Base-by-base conservation (phyloP, 2,329 filamentous ascomycete species). In the Fusarium verticillioides region DNA sequence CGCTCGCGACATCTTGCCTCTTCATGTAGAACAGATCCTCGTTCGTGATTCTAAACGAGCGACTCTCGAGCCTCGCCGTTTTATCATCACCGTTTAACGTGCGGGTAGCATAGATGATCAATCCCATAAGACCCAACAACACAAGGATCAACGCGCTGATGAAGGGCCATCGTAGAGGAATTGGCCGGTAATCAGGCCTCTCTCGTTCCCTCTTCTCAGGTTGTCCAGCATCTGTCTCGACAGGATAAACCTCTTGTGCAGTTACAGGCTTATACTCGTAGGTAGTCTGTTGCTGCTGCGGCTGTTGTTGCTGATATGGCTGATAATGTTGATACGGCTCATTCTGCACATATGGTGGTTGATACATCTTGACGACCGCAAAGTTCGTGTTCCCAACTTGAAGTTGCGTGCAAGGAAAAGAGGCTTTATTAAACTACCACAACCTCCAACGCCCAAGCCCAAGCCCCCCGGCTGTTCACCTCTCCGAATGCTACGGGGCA, bases 181-280 rank as follows among this genome's bases (percentile, higher is more conserved):
- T 73, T 40, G 72, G 72, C 19, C 72, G 68, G n/a, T 74, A 74
- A 28, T 74, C 72, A 2, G 72, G 69, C 16, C 46, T 72, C 44
- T 73, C 70, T 37, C 47, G 26, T 9, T 53, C 28, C 18, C 39
- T 19, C n/a, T 64, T 72, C 28, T 37, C 58, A 9, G 43, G n/a
- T 5, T 63, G 47, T 13, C 23, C 23, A n/a, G 32, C 26, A 21
- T 72, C 70, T 34, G 53, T 43, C 30, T 71, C 59, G 19, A 59
- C 10, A 15, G 62, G 47, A 26, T 60, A 61, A 7, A 49, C 70
- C 4, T 63, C 58, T 15, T 62, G 70, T 30, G 63, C 58, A 11
- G 71, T 49, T 4, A 69, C 70, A 28, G 70, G 66, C 8, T 73
- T 72, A 12, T 72, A 64, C 39, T 72, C 70, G 9, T 73, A 66